Conservation (phyloP, 2,329 filamentous ascomycete genomes). For the Nigrospora sphaerica region DNA sequence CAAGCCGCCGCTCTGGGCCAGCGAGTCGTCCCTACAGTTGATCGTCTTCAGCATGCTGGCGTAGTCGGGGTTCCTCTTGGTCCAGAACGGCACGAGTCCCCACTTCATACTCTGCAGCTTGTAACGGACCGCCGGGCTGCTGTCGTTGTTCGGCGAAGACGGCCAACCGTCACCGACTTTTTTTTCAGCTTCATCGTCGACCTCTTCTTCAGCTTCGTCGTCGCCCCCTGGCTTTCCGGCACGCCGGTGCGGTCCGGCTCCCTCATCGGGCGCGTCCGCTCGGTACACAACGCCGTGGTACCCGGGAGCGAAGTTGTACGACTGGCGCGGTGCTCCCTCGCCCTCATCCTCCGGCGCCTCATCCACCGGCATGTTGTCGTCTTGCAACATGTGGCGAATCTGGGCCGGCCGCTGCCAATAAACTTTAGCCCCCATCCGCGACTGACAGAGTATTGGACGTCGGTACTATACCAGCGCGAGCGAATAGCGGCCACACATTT, state of each 20-base stretch:
- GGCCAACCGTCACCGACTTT: background rate
- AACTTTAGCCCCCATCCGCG: too few species aligned
- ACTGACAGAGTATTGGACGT: background rate
- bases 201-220: conserved; percentile 8
- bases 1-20: conserved; percentile 70
- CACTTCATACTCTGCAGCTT: conserved; percentile 92
- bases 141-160: conserved; percentile 12
- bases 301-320: conserved; percentile 89
- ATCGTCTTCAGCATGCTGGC: conserved; percentile 77
- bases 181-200: conserved; percentile 4
- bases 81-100: conserved; percentile 93
- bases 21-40: conserved; percentile 87
- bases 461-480: conserved; percentile 45
- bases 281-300: conserved; percentile 82
- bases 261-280: conserved; percentile 59
- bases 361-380: conserved; percentile 66
- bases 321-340: conserved; percentile 55
- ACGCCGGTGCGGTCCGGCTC: conserved; percentile 34
- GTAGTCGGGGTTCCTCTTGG: conserved; percentile 75
- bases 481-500: conserved; percentile 64
- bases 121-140: conserved; percentile 47
- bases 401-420: conserved; percentile 62
- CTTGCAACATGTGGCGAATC: conserved; percentile 64
- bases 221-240: conserved; percentile 6
- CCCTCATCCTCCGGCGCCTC: conserved; percentile 64